Evolutionary conservation across 1,139 yeast genomes (phyloP), one percentile per base, ranked within the genome.

Genomic region (Debaryomyces udenii): DNA sequence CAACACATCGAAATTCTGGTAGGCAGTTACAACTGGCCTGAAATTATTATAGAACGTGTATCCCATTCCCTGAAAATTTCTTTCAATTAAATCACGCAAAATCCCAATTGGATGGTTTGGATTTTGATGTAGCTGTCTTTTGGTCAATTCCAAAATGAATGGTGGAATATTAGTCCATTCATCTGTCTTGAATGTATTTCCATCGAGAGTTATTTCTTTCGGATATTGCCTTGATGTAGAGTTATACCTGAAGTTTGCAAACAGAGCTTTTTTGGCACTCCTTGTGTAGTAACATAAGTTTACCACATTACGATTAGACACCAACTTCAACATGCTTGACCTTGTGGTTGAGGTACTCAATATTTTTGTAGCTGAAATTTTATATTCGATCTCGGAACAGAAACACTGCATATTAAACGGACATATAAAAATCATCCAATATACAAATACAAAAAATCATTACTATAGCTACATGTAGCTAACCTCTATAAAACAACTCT

Each of bases 31-130:
- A 2, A 81, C 87, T 0, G 99, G 97, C 45, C 77, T 74, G 65
- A 90, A 88, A 46, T 86, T 79, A 57, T 86, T 86, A 65, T 84
- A 90, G 53, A 83, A 82, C 0, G 96, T 85, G 61, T 86, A 86
- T 1, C 93, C 96, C 45, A 83, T 64, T 0, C 77, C 80, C 28
- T 71, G 53, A 56, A 93, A 80, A 48, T 83, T 81, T 13, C 62
- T 66, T 58, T 91, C 95, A 39, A 93, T 81, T 46, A 91, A 68
- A 15, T 80, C 75, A 33, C 91, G 76, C 24, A 93, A 74, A 41
- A 91, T 91, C 6, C 97, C 96, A 41, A 93, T 81, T 6, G 99
- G 99, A 59, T 93, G 98, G 50, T 80, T 66, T 11, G 80, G 79
- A 46, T 87, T 71, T 39, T 81, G 74, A 61, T 91, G 96, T 16